Evolutionary conservation across 208 protist species (phyloP), one percentile per base, ranked within the genome.

Genomic region (Leishmania amazonensis): DNA sequence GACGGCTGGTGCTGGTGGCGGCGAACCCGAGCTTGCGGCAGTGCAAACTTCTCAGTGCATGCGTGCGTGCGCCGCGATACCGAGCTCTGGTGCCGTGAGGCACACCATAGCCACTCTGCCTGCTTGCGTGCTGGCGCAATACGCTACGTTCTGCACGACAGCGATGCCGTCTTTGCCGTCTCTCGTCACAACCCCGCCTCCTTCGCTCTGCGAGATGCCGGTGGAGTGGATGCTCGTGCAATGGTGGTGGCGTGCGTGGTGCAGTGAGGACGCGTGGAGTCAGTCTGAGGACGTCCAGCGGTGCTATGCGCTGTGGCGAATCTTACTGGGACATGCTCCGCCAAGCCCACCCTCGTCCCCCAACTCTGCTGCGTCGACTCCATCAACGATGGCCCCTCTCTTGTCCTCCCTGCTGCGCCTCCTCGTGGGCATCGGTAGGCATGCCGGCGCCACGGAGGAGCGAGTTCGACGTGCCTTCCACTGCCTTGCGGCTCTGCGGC

Each of bases 271-370:
- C 31, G 4, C 21, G 65, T 38, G 19, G 15, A 54, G 40, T 49
- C 60, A 72, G 49, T 51, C 28, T 6, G 54, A 75, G 28, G 77
- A 85, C 73, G 57, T 81, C 51, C 71, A 75, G 35, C 76, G 75
- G 40, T 85, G 82, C 82, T 81, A 74, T 73, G 45, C 77, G 60
- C 73, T 85, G 77, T 81, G 82, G 82, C 76, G 82, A 9, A 75
- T 85, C 9, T 47, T 85, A 57, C 81, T 81, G 38, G 24, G 60
- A 5, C 24, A 67, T 28, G 45, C 71, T 51, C 60, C 9, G 19
- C 58, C 28, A 28, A 35, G 1, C 28, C 58, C 60, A 21, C 45
- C 45, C 15, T 21, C 58, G 40, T 28, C 68, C 42, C 28, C 72
- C 67, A n/a, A 51, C 13, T 45, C 5, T 11, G 53, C 60, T 0